These are phyloP conservation scores for Chlorella variabilis DNA, from an alignment of 163 green algal species.

Conservation along the genomic window DNA sequence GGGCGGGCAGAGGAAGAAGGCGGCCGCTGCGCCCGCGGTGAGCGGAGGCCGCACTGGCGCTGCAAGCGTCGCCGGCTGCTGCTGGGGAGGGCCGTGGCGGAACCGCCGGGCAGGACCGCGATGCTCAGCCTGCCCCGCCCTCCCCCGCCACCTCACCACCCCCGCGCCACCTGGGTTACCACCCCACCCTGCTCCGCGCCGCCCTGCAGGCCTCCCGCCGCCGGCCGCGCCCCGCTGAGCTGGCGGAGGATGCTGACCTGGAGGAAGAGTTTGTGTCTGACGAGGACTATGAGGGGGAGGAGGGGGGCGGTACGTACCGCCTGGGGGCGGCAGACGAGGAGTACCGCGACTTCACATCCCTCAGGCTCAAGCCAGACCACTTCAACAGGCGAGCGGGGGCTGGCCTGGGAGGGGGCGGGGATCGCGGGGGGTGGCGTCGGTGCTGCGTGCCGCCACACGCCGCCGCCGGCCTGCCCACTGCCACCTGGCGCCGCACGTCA, in stretches of 20 bases:
- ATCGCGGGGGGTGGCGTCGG: neutral
- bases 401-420: neutral
- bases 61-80: no score
- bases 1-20: no score
- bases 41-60: no score
- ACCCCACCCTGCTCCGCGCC: neutral
- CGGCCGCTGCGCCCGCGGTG: no score
- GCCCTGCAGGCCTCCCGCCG: neutral
- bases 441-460: neutral
- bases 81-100: no score
- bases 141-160: neutral
- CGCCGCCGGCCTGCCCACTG: neutral
- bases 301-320: constrained; percentile 31
- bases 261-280: constrained; percentile 48
- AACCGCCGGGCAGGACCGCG: no score
- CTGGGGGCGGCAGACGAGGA: constrained; percentile 56
- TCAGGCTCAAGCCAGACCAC: constrained; percentile 92
- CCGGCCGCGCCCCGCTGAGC: neutral
- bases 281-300: constrained; percentile 12
- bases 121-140: no score
- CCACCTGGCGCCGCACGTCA: neutral
- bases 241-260: constrained; percentile 41
- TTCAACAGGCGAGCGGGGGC: constrained; percentile 59
- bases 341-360: constrained; percentile 69
- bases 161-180: neutral